These are phyloP conservation scores for Fusarium longipes DNA, from an alignment of 2,329 filamentous ascomycete species.

Conservation along the genomic window DNA sequence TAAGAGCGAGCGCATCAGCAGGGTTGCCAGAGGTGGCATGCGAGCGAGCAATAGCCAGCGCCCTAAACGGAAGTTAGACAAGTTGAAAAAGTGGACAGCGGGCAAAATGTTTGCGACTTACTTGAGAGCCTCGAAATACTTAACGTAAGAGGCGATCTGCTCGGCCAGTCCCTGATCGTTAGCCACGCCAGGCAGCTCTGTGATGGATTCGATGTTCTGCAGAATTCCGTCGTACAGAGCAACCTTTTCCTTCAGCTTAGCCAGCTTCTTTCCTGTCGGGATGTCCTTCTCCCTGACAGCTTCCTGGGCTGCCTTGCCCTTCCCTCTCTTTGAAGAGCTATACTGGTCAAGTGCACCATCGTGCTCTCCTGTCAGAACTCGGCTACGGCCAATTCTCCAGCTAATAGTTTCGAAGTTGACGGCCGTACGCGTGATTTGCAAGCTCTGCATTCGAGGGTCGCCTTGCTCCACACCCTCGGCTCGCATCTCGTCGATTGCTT, in stretches of 20 bases:
- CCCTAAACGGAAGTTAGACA: constrained; percentile 61
- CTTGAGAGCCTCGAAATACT: constrained; percentile 92
- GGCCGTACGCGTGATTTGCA: constrained; percentile 91
- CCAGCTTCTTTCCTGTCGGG: constrained; percentile 78
- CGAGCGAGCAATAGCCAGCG: constrained; percentile 85
- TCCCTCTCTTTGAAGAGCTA: constrained; percentile 64
- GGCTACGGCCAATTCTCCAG: constrained; percentile 93
- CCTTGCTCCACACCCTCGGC: constrained; percentile 86
- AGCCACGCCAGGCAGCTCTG: constrained; percentile 88
- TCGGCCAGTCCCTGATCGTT: constrained; percentile 80
- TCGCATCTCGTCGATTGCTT: constrained; percentile 89
- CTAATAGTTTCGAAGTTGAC: constrained; percentile 95
- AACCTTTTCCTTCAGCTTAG: constrained; percentile 84
- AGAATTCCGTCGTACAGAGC: constrained; percentile 92
- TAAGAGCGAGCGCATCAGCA: constrained; percentile 86
- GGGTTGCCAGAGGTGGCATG: constrained; percentile 79
- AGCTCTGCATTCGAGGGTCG: constrained; percentile 87
- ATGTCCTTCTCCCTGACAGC: constrained; percentile 68
- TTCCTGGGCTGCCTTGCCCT: constrained; percentile 47
- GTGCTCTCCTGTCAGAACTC: constrained; percentile 83
- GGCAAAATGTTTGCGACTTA: constrained; percentile 55
- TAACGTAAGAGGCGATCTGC: constrained; percentile 80
- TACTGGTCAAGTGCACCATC: constrained; percentile 76
- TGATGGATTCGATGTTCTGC: constrained; percentile 90
- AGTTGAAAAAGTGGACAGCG: constrained; percentile 11